Conservation (phyloP, 1,284 basidiomycete species). For the Cryptococcus sp. region DNA sequence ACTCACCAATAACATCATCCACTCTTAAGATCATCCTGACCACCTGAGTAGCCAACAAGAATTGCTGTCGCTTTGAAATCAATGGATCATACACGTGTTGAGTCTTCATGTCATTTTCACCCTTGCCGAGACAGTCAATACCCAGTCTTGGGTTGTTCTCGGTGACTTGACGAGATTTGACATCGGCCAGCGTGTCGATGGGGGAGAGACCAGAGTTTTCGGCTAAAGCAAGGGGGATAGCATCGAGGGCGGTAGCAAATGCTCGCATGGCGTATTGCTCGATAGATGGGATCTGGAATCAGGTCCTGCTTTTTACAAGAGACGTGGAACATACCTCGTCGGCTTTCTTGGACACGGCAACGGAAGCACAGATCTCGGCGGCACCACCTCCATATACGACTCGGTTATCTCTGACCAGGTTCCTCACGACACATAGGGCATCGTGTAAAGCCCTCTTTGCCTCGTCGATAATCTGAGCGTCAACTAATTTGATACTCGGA, state of each 20-base stretch:
- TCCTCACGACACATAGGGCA: slow-evolving; percentile 94
- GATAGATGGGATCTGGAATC: slow-evolving; percentile 78
- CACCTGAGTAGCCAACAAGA: slow-evolving; percentile 93
- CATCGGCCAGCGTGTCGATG: slow-evolving; percentile 91
- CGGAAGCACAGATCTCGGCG: slow-evolving; percentile 90
- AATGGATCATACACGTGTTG: slow-evolving; percentile 97
- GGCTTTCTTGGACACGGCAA: slow-evolving; percentile 89
- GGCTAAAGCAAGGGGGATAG: slow-evolving; percentile 88
- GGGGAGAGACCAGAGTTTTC: slow-evolving; percentile 96
- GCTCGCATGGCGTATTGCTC: slow-evolving; percentile 99
- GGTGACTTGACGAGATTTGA: slow-evolving; percentile 88
- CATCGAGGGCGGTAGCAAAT: slow-evolving; percentile 88
- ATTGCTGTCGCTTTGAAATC: slow-evolving; percentile 96
- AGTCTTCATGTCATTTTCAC: slow-evolving; percentile 93
- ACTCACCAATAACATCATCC: slow-evolving; percentile 43
- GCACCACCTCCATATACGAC: slow-evolving; percentile 98
- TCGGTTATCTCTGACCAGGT: slow-evolving; percentile 89
- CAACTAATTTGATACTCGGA: neutral
- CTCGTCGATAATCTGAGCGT: slow-evolving; percentile 86
- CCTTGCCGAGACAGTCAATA: slow-evolving; percentile 85
- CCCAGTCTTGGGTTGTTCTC: slow-evolving; percentile 81
- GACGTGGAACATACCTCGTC: slow-evolving; percentile 63
- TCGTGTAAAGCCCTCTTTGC: slow-evolving; percentile 97
- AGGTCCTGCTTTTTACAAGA: neutral
- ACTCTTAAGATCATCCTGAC: slow-evolving; percentile 47